Base-by-base conservation (phyloP, 306 rosid genomes). In the Begonia peltatifolia region DNA sequence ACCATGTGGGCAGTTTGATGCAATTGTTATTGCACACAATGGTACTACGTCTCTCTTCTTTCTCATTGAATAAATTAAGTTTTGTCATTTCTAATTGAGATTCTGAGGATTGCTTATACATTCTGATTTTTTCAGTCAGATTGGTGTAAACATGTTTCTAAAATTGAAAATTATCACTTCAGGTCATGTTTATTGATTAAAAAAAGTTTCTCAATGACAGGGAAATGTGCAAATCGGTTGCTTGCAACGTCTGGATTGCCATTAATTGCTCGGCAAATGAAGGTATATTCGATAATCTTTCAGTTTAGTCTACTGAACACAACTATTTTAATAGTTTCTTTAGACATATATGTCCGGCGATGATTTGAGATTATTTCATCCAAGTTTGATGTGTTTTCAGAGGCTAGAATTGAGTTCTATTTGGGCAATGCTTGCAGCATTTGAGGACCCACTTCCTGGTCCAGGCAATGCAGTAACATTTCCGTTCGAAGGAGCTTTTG, bases 391-490 rank as follows among this genome's bases (percentile, higher is more conserved):
- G 23, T 58, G 44, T 53, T 71, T 44, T 57, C 59, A 89, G 95
- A 89, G 84, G 79, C 61, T 82, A 71, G 97, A 89, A 57, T 72
- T 89, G 75, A 89, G 80, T 72, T 85, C 97, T 62, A 79, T 85
- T 63, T 89, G 97, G 97, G 97, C 95, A 53, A 89, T 89, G 64
- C 82, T 89, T 48, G 95, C 97, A 35, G 87, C 95, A 38, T 89
- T 84, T 71, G 87, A 85, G 58, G 87, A 84, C 50, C 94, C 95
- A 43, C 94, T 89, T 76, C 87, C 84, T 57, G 49, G 76, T 41
- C 68, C 58, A 3, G 71, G 66, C 3, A 42, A 61, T 47, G 71
- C 60, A 61, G 61, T 7, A 7, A 23, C 75, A 69, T 69, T 78
- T 55, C 79, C 96, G 48, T 84, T 84, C 46, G 95, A 89, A 76